Evolutionary conservation across 306 rosid genomes (phyloP).

Genomic region (Benincasa hispida): DNA sequence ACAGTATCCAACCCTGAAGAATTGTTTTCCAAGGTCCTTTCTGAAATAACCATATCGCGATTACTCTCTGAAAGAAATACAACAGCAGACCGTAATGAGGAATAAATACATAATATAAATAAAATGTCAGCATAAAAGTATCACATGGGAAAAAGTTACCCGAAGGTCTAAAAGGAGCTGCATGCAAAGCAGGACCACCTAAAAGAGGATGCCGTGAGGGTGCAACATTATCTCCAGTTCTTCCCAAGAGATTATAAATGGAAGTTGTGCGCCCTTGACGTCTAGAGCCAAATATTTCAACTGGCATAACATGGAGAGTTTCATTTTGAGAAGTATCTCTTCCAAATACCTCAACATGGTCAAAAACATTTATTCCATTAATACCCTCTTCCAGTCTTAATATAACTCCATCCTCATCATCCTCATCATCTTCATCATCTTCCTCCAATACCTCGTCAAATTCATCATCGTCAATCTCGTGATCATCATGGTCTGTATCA

Average conservation of each 20-base stretch:
- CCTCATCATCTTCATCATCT: conserved; percentile 94
- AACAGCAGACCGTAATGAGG: background rate
- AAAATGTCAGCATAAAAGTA: background rate
- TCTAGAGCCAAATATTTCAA: conserved; percentile 93
- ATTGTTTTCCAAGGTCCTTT: conserved; percentile 47
- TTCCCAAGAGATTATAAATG: conserved; percentile 86
- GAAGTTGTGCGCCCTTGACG: conserved; percentile 93
- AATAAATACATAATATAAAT: background rate
- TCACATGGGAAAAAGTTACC: conserved; percentile 26
- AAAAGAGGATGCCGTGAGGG: conserved; percentile 85
- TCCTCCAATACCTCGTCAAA: conserved; percentile 91
- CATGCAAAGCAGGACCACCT: conserved; percentile 61
- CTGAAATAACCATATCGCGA: conserved; percentile 28
- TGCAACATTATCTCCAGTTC: conserved; percentile 66
- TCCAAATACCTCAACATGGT: conserved; percentile 89
- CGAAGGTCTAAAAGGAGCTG: conserved; percentile 39
- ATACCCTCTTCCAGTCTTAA: conserved; percentile 94
- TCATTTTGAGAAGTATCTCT: conserved; percentile 87
- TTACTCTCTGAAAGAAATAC: conserved; percentile 27
- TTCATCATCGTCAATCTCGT: conserved; percentile 85
- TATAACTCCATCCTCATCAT: conserved; percentile 88
- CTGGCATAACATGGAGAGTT: conserved; percentile 87
- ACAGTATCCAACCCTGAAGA: conserved; percentile 65
- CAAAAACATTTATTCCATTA: conserved; percentile 89
- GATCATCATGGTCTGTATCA: conserved; percentile 90